Base-by-base conservation (phyloP, 768 basidiomycete species). In the Xerocomellus intermedius region DNA sequence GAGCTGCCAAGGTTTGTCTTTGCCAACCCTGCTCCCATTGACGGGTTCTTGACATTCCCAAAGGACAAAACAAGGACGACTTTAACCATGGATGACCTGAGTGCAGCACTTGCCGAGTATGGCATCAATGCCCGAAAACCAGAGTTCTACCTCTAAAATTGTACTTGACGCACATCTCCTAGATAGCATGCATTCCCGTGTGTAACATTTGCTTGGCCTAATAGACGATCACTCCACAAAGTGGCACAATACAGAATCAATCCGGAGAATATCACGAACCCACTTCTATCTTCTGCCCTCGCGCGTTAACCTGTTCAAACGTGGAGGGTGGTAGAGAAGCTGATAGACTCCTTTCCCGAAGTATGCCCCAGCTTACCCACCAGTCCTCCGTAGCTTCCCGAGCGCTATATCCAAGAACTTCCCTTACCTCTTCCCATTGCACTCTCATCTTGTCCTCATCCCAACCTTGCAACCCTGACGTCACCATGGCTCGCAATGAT, bases 81-180 rank as follows among this genome's bases (percentile, higher is more conserved):
- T 0, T 74, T 99, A 59, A 97, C 93, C 19, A 98, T 98, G 94
- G 97, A 99, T 50, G 97, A 99, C 68, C 79, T 99, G 35, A 91
- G 89, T 55, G 79, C 93, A 6, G 97, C 97, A 2, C 80, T 99
- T 32, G 80, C 82, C n/a, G 97, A 99, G 72, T 97, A 98, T 64
- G 96, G 96, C 6, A 93, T 99, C 64, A 94, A 89, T 61, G 82
- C 92, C 14, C 86, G 89, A 68, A 96, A 97, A 64, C 94, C 96
- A 16, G 94, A 98, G 57, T 98, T 94, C 72, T 98, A 89, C 73
- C 79, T 94, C 73, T 94, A 67, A 24, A 63, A 36, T 21, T 55
- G 57, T 60, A 55, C 41, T 45, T 19, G 16, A 47, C 16, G 28
- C 52, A 42, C 26, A 21, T 32, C 35, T 38, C 28, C 17, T 41